These are phyloP conservation scores for Telopea speciosissima DNA, from an alignment of 177 flowering plant genomes.

Conservation along the genomic window DNA sequence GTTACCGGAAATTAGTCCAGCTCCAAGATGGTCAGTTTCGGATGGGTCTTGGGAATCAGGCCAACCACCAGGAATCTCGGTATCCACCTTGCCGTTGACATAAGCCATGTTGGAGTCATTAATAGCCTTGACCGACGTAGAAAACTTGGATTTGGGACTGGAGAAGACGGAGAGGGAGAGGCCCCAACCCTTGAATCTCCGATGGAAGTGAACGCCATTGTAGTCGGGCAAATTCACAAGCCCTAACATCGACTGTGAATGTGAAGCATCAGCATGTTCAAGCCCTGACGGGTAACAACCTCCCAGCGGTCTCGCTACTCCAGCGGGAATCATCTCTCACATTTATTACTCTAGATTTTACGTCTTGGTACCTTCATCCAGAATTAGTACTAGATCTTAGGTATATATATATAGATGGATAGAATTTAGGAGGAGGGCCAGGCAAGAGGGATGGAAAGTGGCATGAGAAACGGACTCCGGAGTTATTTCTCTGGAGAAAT, in stretches of 20 bases:
- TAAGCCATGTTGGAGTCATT: conserved; percentile 20
- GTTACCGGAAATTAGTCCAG: conserved; percentile 9
- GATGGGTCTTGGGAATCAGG: neutral
- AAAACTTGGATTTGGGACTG: conserved; percentile 17
- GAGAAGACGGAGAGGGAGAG: neutral
- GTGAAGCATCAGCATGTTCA: neutral
- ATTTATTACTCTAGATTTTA: too few relatives aligned
- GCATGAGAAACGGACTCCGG: too few relatives aligned
- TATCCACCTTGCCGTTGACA: conserved; percentile 7
- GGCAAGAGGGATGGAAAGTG: too few relatives aligned
- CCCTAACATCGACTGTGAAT: conserved; percentile 17
- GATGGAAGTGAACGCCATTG: conserved; percentile 7
- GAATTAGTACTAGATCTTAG: too few relatives aligned
- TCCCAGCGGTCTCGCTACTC: neutral
- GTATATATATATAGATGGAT: too few relatives aligned
- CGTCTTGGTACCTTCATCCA: neutral
- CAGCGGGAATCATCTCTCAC: neutral
- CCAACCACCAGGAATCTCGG: too few relatives aligned
- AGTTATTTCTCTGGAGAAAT: too few relatives aligned
- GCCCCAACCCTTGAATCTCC: neutral
- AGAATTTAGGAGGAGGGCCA: too few relatives aligned
- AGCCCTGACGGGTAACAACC: neutral
- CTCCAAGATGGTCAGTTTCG: conserved; percentile 6
- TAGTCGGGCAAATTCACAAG: conserved; percentile 9
- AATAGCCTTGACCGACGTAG: conserved; percentile 31